phyloP scores from a whole-genome alignment of 1,284 basidiomycete species.

The Paramarasmius palmivorus region DNA sequence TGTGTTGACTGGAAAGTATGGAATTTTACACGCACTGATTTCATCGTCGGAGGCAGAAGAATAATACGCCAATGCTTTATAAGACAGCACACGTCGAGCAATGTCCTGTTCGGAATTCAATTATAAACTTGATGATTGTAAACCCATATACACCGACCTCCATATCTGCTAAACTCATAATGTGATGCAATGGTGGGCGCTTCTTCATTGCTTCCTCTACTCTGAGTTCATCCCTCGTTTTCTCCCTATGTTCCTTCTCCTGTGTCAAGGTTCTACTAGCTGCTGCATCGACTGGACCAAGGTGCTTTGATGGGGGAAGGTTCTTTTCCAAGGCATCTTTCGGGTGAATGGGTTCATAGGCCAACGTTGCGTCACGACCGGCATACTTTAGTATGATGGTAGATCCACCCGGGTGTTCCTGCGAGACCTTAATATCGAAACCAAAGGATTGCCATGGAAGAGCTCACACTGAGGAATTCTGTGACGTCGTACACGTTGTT shows the following conservation, averaged over 20 bases:
- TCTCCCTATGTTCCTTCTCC: slow-evolving; percentile 41
- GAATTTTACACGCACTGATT: slow-evolving; percentile 55
- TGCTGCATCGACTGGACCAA: slow-evolving; percentile 64
- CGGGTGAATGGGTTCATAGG: slow-evolving; percentile 75
- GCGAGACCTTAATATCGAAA: slow-evolving; percentile 13
- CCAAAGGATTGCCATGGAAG: slow-evolving; percentile 3
- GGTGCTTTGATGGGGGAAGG: slow-evolving; percentile 64
- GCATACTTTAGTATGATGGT: slow-evolving; percentile 79
- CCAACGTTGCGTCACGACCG: slow-evolving; percentile 75
- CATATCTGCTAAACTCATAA: slow-evolving; percentile 78
- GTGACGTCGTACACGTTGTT: slow-evolving; percentile 84
- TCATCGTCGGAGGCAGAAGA: slow-evolving; percentile 82
- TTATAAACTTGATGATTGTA: slow-evolving; percentile 4
- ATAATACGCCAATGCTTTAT: slow-evolving; percentile 82
- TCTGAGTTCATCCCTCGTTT: slow-evolving; percentile 71
- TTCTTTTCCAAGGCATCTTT: slow-evolving; percentile 69
- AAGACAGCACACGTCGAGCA: slow-evolving; percentile 65
- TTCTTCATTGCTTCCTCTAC: slow-evolving; percentile 62
- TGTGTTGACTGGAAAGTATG: slow-evolving; percentile 11
- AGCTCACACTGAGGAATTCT: slow-evolving; percentile 69
- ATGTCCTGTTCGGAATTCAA: slow-evolving; percentile 40
- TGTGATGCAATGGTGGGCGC: slow-evolving; percentile 64
- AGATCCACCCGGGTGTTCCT: slow-evolving; percentile 84
- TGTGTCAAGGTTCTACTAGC: slow-evolving; percentile 46
- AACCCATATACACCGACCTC: slow-evolving; percentile 46